Percentiles rank a stretch among this genome's conserved stretches.
Evolutionary conservation across 306 rosid genomes (phyloP).

Genomic region (Acacia melanoxylon): DNA sequence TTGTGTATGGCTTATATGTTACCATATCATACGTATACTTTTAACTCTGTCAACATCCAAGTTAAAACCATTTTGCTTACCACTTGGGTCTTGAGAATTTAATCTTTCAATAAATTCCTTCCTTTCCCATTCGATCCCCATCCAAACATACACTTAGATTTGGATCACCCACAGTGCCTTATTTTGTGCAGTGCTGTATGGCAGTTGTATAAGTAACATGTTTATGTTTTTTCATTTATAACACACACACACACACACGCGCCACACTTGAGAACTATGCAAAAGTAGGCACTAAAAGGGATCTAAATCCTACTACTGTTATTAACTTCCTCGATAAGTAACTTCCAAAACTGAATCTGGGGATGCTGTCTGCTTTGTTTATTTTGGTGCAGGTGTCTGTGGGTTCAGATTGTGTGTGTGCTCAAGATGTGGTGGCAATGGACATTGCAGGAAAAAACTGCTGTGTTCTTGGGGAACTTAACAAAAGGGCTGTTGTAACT

Average conservation of each 20-base stretch:
- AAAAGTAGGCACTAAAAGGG: background rate
- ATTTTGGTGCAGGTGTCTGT: constrained; percentile 63
- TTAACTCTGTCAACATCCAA: background rate
- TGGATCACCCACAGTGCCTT: too few relatives aligned
- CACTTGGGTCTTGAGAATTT: background rate
- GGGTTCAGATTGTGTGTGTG: constrained; percentile 51
- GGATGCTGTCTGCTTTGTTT: constrained; percentile 1
- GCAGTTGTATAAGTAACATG: too few relatives aligned
- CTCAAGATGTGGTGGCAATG: constrained; percentile 65
- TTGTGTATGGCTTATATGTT: background rate
- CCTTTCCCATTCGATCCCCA: background rate
- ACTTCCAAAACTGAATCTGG: constrained; percentile 3
- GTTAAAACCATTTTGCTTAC: background rate
- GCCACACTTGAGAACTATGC: background rate
- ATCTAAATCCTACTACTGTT: background rate
- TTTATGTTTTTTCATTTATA: too few relatives aligned
- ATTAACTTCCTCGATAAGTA: background rate
- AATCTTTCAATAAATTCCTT: background rate
- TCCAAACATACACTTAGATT: background rate
- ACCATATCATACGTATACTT: background rate
- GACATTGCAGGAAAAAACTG: constrained; percentile 47
- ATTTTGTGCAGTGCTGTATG: too few relatives aligned
- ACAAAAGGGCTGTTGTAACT: constrained; percentile 46
- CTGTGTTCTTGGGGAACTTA: constrained; percentile 59
- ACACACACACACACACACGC: too few relatives aligned